These are phyloP conservation scores for Candida anglica DNA, from an alignment of 805 yeast species.

Conservation along the genomic window DNA sequence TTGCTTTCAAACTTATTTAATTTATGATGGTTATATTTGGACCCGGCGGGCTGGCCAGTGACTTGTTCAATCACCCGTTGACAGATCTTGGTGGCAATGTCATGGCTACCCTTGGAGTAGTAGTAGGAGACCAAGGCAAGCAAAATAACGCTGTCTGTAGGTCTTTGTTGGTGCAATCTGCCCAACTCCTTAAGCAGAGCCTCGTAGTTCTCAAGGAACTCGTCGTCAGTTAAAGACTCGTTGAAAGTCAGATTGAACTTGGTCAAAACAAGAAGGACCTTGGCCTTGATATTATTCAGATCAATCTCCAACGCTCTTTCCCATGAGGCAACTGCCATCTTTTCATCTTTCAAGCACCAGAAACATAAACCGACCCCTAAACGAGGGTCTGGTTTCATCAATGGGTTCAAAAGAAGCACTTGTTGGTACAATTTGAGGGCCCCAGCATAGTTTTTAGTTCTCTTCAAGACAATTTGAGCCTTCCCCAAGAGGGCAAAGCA, in stretches of 20 bases:
- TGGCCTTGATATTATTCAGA: conserved; percentile 56
- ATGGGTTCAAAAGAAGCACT: conserved; percentile 70
- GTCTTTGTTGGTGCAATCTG: conserved; percentile 33
- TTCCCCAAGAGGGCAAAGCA: conserved; percentile 76
- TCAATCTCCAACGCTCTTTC: conserved; percentile 67
- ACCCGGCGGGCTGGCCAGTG: conserved; percentile 12
- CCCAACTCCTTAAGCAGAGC: conserved; percentile 50
- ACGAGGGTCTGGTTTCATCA: conserved; percentile 85
- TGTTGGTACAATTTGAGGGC: conserved; percentile 85
- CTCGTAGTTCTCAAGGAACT: conserved; percentile 58
- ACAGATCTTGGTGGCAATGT: conserved; percentile 53
- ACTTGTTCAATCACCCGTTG: conserved; percentile 38
- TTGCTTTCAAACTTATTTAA: conserved; percentile 25
- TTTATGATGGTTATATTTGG: conserved; percentile 12
- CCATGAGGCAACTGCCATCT: conserved; percentile 81
- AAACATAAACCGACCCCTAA: conserved; percentile 92
- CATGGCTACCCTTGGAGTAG: conserved; percentile 63
- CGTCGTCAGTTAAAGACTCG: conserved; percentile 52
- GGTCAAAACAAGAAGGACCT: conserved; percentile 62
- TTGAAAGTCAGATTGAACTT: conserved; percentile 62
- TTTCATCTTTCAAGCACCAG: conserved; percentile 79
- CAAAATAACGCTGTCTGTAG: conserved; percentile 58
- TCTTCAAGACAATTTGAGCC: conserved; percentile 74
- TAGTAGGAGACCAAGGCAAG: conserved; percentile 66
- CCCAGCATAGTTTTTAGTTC: conserved; percentile 60